Base-by-base conservation (phyloP, 2,329 filamentous ascomycete species). In the Bipolaris cookei region DNA sequence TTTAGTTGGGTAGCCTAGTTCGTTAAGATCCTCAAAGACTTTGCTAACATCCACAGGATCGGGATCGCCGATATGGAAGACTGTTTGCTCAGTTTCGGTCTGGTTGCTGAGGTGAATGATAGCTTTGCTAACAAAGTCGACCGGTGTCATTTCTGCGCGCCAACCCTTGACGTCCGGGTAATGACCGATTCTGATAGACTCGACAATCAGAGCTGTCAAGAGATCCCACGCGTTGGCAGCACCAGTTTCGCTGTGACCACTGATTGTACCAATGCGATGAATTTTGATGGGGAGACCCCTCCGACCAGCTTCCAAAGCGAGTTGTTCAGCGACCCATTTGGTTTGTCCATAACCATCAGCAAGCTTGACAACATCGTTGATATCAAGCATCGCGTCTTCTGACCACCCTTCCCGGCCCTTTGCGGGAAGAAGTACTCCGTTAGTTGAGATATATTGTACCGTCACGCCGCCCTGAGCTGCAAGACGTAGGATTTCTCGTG, bases 91-190 rank as follows among this genome's bases (percentile, higher is more conserved):
- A 1, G 82, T 80, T 34, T 87, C 81, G 0, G 79, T 83, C 56
- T 91, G 83, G 63, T 88, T 86, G 38, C 88, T 83, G 18, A 93
- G 82, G 16, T 89, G 86, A 21, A 90, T 79, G 63, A 94, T 90
- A 3, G 89, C 86, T 61, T 86, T 87, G 76, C 87, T 90, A 56
- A 92, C 89, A 67, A 91, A 92, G 75, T 94, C 90, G 13, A 92
- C 90, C 0, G 90, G 90, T 0, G 90, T 92, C 90, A 93, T 93
- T 77, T 94, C 90, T 1, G 89, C 85, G 47, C 88, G 85, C 90
- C 90, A 94, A 39, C 87, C 87, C 47, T 88, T 82, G 3, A 92
- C 86, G 51, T 90, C 83, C 0, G 90, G 90, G 1, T 85, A 85
- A 63, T 85, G 84, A 5, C 90, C 90, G 3, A 93, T 81, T 50